phyloP scores from a whole-genome alignment of 2,329 filamentous ascomycete species.

The Colletotrichum sp. region DNA sequence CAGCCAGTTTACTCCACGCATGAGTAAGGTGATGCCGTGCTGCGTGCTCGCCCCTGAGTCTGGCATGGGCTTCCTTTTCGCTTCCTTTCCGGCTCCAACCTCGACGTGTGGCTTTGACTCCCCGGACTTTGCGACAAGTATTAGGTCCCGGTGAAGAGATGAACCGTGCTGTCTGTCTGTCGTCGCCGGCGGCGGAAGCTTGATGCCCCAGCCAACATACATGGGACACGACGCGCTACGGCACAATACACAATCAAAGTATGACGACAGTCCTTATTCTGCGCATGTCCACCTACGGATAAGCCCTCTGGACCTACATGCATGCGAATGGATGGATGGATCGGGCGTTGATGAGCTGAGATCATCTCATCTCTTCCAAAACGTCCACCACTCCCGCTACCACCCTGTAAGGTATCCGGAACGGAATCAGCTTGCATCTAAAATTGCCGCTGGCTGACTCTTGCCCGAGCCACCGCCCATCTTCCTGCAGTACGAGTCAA shows the following conservation, averaged over 20 bases:
- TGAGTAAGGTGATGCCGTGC: conserved; percentile 8
- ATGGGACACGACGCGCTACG: background rate
- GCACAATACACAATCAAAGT: background rate
- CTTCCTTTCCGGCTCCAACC: background rate
- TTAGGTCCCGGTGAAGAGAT: background rate
- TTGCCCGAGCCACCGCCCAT: conserved; percentile 8
- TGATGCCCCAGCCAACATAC: background rate
- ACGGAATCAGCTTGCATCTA: conserved; percentile 17
- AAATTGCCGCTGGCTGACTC: conserved; percentile 19
- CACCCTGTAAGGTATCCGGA: background rate
- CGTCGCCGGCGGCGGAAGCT: background rate
- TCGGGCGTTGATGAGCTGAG: conserved; percentile 13
- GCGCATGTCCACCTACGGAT: background rate
- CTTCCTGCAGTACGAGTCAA: conserved; percentile 12
- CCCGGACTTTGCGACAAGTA: background rate
- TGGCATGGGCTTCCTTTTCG: background rate
- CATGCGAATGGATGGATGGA: background rate
- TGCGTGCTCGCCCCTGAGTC: background rate
- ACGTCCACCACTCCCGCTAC: background rate
- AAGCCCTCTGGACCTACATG: background rate
- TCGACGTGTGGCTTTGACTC: conserved; percentile 5
- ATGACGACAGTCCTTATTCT: background rate
- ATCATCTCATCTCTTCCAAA: conserved; percentile 8
- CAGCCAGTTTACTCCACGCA: background rate
- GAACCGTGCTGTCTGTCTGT: background rate